Evolutionary conservation across 139 green algal species (phyloP), one percentile per base, ranked within the genome.

Genomic region (Pedinophyceae sp.): DNA sequence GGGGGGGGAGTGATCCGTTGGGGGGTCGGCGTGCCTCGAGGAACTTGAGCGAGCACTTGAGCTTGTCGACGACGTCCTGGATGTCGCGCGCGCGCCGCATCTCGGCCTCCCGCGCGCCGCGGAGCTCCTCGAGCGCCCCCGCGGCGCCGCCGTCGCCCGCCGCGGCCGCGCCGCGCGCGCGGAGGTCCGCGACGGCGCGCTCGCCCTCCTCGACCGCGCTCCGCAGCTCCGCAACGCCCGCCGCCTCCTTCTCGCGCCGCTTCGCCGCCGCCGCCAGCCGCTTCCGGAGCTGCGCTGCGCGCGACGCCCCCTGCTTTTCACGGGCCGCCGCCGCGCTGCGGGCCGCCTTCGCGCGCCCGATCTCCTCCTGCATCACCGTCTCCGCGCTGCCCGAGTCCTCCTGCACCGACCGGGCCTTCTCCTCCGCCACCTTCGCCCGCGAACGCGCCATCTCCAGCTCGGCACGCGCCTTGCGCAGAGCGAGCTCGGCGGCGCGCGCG

Each of bases 211-310:
- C 61, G 38, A 94, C 66, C 38, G 86, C 68, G 20, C 58, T 59
- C 30, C 60, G 7, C 59, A 86, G 61, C 51, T 67, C 67, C 10
- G 27, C 65, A n/a, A n/a, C n/a, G n/a, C n/a, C n/a, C n/a, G n/a
- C n/a, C n/a, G 70, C 77, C 58, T 90, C 85, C 58, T 86, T 83
- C 54, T 89, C n/a, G n/a, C n/a, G 38, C 23, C 55, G 57, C 69
- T 87, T 89, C 23, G 62, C 55, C 61, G 81, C 66, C 50, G 76
- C 72, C 23, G 48, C 64, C 46, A 95, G 63, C 64, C 94, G 77
- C 72, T 93, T 92, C 40, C 66, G 50, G 3, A 86, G 50, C 57
- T 93, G 84, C 70, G 87, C 87, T 5, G 62, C 64, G 22, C 67
- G 65, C 20, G 88, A 60, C 0, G 78, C 73, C 0, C 74, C 74